Evolutionary conservation across 441 rosid genomes (phyloP), one percentile per base, ranked within the genome.

Genomic region (Erodium chrysanthum): DNA sequence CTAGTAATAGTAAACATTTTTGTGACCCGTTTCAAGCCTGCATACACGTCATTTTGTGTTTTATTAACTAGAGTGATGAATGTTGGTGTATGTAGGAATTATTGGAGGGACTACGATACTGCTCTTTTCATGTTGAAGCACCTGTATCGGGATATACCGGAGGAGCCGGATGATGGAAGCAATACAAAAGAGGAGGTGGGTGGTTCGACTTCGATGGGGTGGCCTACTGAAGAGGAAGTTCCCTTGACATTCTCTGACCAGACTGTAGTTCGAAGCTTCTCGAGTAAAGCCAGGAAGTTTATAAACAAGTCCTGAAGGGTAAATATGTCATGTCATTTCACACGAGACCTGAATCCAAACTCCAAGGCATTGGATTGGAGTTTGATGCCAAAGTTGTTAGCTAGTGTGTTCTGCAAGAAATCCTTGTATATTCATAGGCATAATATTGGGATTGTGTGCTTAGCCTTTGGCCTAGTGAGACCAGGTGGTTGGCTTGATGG

Each of bases 91-190:
- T 12, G 52, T 93, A 92, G 98, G 77, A 92, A 92, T 82, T 90
- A 90, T 71, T 88, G 98, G 97, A 88, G 98, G 81, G 98, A 93
- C 76, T 42, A 66, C 25, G 98, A 93, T 72, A 88, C 97, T 10
- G 97, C 97, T 21, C 92, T 93, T 42, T 93, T 93, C 83, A 89
- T 93, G 70, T 74, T 93, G 78, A 87, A 84, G 77, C 92, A 93
- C 83, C 73, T 90, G 73, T 87, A 88, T 66, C 83, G 83, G 12
- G 86, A 85, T 58, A 86, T 90, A 69, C 87, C 84, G 35, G 90
- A 89, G 66, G 89, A 84, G 25, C 79, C 80, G 14, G 66, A 54
- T 12, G 5, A 35, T 0, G 77, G 60, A 66, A 68, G 60, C 68
- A 76, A 72, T 68, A 14, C 84, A 40, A 82, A 81, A 44, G 17